Conservation (phyloP, 306 rosid species). For the Ormosia semicastrata region DNA sequence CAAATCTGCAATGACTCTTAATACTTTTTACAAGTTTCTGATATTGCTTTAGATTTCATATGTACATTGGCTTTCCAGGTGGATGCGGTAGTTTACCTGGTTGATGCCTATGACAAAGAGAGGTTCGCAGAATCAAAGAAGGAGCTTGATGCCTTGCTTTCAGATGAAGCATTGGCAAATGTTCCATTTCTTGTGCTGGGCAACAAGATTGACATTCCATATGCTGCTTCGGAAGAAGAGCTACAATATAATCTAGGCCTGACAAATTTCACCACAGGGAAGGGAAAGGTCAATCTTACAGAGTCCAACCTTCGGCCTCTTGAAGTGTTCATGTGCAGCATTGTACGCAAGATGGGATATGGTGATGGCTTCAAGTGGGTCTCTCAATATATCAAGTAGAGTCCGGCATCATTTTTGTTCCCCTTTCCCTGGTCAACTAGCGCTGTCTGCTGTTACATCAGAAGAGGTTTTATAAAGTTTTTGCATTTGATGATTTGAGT, state of each 20-base stretch:
- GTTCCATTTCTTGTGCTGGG: slow-evolving; percentile 62
- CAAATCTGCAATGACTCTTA: neutral
- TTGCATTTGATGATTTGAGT: neutral
- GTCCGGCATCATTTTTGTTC: neutral
- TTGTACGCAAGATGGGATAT: slow-evolving; percentile 67
- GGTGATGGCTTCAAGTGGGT: slow-evolving; percentile 69
- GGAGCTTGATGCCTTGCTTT: slow-evolving; percentile 59
- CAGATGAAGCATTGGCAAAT: slow-evolving; percentile 50
- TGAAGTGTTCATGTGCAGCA: slow-evolving; percentile 70
- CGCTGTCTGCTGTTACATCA: slow-evolving; percentile 15
- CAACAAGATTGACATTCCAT: slow-evolving; percentile 64
- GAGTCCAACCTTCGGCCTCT: slow-evolving; percentile 59
- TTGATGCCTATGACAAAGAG: slow-evolving; percentile 58
- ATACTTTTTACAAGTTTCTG: neutral
- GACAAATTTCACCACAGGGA: slow-evolving; percentile 63
- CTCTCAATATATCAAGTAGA: slow-evolving; percentile 62
- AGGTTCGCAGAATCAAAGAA: slow-evolving; percentile 55
- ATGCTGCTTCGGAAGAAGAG: slow-evolving; percentile 64
- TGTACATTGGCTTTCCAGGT: slow-evolving; percentile 32
- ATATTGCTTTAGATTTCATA: neutral
- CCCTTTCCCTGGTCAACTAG: neutral
- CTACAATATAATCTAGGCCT: slow-evolving; percentile 51
- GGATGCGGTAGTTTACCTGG: slow-evolving; percentile 60
- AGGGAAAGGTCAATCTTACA: slow-evolving; percentile 49
- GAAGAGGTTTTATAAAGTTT: neutral